Evolutionary conservation across 192 early-diverging fungal genomes (phyloP).

Genomic region (Backusella liffmaniae): DNA sequence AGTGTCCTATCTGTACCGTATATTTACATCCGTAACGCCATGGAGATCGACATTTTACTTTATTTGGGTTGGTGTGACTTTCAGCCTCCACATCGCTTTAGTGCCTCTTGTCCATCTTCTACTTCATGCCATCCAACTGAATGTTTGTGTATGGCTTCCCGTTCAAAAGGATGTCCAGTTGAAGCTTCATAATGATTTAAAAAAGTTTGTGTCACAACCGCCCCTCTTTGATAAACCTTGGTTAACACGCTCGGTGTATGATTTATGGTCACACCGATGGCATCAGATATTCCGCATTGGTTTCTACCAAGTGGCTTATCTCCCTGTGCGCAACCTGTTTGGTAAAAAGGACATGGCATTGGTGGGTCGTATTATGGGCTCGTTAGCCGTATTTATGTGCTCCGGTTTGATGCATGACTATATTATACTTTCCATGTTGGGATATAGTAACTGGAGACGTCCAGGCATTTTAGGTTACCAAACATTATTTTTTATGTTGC

Average conservation of each 20-base stretch:
- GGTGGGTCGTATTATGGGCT: not conserved
- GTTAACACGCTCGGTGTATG: constrained; percentile 13
- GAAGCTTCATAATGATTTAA: not conserved
- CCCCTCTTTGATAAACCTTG: constrained; percentile 27
- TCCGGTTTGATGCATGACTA: constrained; percentile 35
- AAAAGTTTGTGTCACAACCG: constrained; percentile 9
- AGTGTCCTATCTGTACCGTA: not conserved
- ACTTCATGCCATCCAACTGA: not conserved
- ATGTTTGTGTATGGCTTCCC: not conserved
- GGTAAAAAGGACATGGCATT: not conserved
- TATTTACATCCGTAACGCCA: not conserved
- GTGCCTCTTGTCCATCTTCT: constrained; percentile 6
- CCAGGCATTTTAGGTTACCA: constrained; percentile 22
- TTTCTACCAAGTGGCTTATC: constrained; percentile 18
- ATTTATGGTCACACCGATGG: constrained; percentile 30
- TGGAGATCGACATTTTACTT: not conserved
- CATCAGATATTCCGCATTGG: constrained; percentile 28
- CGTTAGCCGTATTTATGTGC: constrained; percentile 16
- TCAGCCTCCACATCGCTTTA: not conserved
- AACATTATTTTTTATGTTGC: constrained; percentile 26
- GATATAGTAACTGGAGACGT: constrained; percentile 10
- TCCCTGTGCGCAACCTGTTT: constrained; percentile 12
- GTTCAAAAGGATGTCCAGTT: too few relatives aligned
- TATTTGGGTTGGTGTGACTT: constrained; percentile 3
- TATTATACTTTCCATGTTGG: constrained; percentile 21